Evolutionary conservation across 345 rosid genomes (phyloP), one percentile per base, ranked within the genome.

Genomic region (Noccaea caerulescens): DNA sequence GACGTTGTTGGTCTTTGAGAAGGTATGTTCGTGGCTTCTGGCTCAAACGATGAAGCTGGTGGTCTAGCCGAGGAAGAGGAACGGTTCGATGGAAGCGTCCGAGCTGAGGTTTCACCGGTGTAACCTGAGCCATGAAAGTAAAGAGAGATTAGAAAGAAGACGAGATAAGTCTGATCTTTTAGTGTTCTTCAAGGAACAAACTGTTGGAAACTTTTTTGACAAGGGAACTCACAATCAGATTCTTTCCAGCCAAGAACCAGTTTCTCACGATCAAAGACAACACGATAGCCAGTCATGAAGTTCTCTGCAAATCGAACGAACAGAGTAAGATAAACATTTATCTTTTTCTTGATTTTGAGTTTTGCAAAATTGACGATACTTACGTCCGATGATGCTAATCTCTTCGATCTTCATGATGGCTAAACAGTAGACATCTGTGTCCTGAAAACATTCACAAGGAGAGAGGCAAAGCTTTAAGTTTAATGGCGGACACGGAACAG

Each of bases 381-480:
- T 75, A 92, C 97, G 97, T 79, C 97, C 98, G 6, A 93, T 89
- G 73, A 93, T 86, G 72, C 93, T 88, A 54, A 89, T 72, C 43
- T 80, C 69, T 54, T 81, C 84, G 50, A 89, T 89, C 74, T 80
- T 91, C 68, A 93, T 81, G 25, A 93, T 61, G 49, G 68, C 97
- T 58, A 94, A 83, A 75, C 96, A 94, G 51, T 89, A 93, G 9
- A 85, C 16, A 34, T 13, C 18, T 25, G 49, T 42, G 60, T 63
- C 73, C 97, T 93, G 89, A 42, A 36, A 76, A 46, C 66, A 73
- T 13, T 6, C 68, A 16, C 38, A 69, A 41, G 55, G 53, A 50
- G 53, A 64, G n/a, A 49, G 30, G 30, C 16, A 16, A 69, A 43
- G 71, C 11, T 55, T 55, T 14, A 41, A 49, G 58, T 39, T 4